Evolutionary conservation across 805 yeast species (phyloP).

Genomic region (Pichia scutulata): DNA sequence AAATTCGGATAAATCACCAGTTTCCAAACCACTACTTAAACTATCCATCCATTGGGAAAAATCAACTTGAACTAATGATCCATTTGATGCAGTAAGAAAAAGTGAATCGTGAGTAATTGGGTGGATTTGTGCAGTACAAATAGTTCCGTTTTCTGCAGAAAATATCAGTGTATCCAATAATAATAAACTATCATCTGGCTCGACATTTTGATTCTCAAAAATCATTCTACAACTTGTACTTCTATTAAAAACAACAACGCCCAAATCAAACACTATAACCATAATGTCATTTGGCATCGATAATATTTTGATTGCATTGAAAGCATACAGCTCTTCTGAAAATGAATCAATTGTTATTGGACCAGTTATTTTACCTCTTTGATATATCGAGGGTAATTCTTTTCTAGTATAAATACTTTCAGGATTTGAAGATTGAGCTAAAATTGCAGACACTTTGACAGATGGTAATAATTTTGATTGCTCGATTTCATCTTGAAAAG

Average conservation of each 20-base stretch:
- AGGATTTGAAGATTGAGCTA: slow-evolving; percentile 13
- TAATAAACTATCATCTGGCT: slow-evolving; percentile 4
- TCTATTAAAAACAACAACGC: slow-evolving; percentile 18
- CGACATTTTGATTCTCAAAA: slow-evolving; percentile 16
- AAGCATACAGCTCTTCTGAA: slow-evolving; percentile 45
- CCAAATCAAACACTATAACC: slow-evolving; percentile 16
- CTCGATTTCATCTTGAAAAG: slow-evolving; percentile 15
- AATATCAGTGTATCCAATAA: slow-evolving; percentile 12
- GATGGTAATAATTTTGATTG: slow-evolving; percentile 14
- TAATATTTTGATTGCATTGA: slow-evolving; percentile 29
- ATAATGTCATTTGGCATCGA: slow-evolving; percentile 22
- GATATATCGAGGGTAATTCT: slow-evolving; percentile 14
- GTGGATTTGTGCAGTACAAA: slow-evolving; percentile 13
- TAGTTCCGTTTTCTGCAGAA: slow-evolving; percentile 3
- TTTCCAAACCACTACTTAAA: slow-evolving; percentile 12
- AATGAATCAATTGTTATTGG: slow-evolving; percentile 48
- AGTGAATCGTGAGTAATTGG: slow-evolving; percentile 18
- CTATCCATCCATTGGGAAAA: slow-evolving; percentile 22
- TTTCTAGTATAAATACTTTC: slow-evolving; percentile 2
- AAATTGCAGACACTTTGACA: slow-evolving; percentile 20
- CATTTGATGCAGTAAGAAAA: slow-evolving; percentile 15
- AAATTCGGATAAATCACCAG: slow-evolving; percentile 16
- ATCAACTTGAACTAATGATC: slow-evolving; percentile 22
- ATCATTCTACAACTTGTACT: slow-evolving; percentile 19
- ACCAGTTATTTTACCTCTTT: slow-evolving; percentile 31